Evolutionary conservation across 148 eudicot genomes (phyloP).

Genomic region (Diospyros lotus): DNA sequence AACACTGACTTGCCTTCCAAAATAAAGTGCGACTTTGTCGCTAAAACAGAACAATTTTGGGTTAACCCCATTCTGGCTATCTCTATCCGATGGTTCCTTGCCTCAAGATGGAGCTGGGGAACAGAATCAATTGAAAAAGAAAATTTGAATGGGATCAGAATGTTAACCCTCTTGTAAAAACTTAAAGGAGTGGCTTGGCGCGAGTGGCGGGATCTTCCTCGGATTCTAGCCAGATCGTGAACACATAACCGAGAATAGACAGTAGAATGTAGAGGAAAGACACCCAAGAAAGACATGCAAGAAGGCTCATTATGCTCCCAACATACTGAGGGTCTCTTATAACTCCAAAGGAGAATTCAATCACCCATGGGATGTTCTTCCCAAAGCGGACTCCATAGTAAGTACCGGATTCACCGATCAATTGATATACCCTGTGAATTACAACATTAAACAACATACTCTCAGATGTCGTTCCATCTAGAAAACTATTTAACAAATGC

Average conservation of each 20-base stretch:
- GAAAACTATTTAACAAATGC: too few species aligned
- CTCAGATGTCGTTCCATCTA: too few species aligned
- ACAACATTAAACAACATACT: too few species aligned
- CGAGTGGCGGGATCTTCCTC: slow-evolving; percentile 83
- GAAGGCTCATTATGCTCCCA: slow-evolving; percentile 84
- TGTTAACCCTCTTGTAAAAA: too few species aligned
- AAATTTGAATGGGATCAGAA: too few species aligned
- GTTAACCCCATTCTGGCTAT: too few species aligned
- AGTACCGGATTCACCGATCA: slow-evolving; percentile 91
- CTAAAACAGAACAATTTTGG: too few species aligned
- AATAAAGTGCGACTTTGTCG: too few species aligned
- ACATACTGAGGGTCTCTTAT: slow-evolving; percentile 92
- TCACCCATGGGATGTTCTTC: slow-evolving; percentile 81
- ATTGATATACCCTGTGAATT: slow-evolving; percentile 95
- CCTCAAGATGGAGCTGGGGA: too few species aligned
- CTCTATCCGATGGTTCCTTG: too few species aligned
- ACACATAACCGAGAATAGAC: slow-evolving; percentile 77
- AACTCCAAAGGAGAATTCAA: slow-evolving; percentile 87
- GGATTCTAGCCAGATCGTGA: slow-evolving; percentile 77
- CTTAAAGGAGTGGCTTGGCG: slow-evolving; percentile 60
- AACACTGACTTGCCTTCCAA: too few species aligned
- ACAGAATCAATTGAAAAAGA: too few species aligned
- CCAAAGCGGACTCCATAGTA: slow-evolving; percentile 98
- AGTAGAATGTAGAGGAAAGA: slow-evolving; percentile 69
- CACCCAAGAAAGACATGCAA: slow-evolving; percentile 90